A percentile compares a stretch with the other conserved stretches of the same genome.
Evolutionary conservation across 768 basidiomycete genomes (phyloP).

Genomic region (Lactarius evosmus): DNA sequence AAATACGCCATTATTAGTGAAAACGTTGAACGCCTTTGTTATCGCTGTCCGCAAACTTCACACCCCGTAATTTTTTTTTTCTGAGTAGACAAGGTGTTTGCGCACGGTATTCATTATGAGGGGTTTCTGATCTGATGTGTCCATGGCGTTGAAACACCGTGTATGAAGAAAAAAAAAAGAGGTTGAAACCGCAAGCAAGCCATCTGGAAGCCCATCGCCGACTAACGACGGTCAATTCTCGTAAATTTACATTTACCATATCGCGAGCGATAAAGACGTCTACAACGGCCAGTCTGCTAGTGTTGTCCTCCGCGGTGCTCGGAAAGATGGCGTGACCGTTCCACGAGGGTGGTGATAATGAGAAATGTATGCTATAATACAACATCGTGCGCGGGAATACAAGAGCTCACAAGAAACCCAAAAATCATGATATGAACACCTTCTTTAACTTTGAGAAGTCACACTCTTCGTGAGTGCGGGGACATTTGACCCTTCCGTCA

Average conservation of each 20-base stretch:
- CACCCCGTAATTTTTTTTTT: neutral
- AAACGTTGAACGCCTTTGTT: neutral
- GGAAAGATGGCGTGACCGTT: neutral
- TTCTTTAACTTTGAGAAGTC: conserved; percentile 69
- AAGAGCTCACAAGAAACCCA: neutral
- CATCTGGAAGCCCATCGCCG: neutral
- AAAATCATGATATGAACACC: conserved; percentile 79
- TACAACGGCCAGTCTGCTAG: neutral
- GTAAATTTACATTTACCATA: neutral
- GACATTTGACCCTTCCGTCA: conserved; percentile 79
- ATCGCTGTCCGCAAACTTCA: neutral
- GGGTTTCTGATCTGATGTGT: neutral
- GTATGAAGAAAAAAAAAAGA: neutral
- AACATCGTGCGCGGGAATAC: neutral
- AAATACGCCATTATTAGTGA: neutral
- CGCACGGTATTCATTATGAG: neutral
- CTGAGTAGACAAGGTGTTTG: neutral
- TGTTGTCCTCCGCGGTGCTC: neutral
- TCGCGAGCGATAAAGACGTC: neutral
- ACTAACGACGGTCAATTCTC: neutral
- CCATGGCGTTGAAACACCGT: neutral
- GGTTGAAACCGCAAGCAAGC: neutral
- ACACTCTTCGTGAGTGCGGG: conserved; percentile 63
- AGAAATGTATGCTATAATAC: conserved; percentile 2
- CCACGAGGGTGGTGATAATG: neutral